A percentile compares a stretch with the other conserved stretches of the same genome.
These are phyloP conservation scores for Delonix regia DNA, from an alignment of 306 rosid genomes.

Conservation along the genomic window DNA sequence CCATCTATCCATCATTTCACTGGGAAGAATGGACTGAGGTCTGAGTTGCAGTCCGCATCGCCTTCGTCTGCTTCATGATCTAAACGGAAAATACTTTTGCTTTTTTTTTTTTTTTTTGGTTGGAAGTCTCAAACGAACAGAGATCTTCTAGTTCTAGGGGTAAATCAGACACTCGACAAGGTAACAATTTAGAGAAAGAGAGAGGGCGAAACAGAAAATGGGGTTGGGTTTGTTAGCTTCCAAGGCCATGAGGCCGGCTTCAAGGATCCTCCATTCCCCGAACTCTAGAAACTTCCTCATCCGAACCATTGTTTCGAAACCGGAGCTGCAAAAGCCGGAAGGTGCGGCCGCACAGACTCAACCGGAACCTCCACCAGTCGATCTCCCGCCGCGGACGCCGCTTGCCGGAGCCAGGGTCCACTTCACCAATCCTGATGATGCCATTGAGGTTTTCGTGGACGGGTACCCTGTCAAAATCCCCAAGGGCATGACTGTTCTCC, in stretches of 20 bases:
- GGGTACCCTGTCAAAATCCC: conserved; percentile 94
- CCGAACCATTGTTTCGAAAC: conserved; percentile 73
- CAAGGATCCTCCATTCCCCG: conserved; percentile 58
- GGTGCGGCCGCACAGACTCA: conserved; percentile 63
- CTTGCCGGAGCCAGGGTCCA: conserved; percentile 82
- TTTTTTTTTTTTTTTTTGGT: too few species aligned
- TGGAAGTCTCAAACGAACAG: conserved; percentile 37
- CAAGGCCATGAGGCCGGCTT: conserved; percentile 62
- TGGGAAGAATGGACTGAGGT: not conserved
- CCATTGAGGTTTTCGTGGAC: conserved; percentile 91
- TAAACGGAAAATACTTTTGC: too few species aligned
- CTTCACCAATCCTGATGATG: conserved; percentile 77
- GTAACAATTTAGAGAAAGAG: not conserved
- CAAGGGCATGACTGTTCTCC: conserved; percentile 91
- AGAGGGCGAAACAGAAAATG: conserved; percentile 45
- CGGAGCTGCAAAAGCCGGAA: conserved; percentile 76
- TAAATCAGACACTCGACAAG: conserved; percentile 5
- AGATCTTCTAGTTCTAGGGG: not conserved
- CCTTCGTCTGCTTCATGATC: not conserved
- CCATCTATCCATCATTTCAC: conserved; percentile 16
- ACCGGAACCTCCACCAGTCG: conserved; percentile 49
- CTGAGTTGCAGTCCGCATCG: not conserved
- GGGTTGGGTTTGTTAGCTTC: conserved; percentile 90
- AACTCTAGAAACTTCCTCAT: conserved; percentile 50
- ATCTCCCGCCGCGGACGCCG: conserved; percentile 64